Evolutionary conservation across 768 basidiomycete species (phyloP).

Genomic region (Auriscalpium orientale): DNA sequence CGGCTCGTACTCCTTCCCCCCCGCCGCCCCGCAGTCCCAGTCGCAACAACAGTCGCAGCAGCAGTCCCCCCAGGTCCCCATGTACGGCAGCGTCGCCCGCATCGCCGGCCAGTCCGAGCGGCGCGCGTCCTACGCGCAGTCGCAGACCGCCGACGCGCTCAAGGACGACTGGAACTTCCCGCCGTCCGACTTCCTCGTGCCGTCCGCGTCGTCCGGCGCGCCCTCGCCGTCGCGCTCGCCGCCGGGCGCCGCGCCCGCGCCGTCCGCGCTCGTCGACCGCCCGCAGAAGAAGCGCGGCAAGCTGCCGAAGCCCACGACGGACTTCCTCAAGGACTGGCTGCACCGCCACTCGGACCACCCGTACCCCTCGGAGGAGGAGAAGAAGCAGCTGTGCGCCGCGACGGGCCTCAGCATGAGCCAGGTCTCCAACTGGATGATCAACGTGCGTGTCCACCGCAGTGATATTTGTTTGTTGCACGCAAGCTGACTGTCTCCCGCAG

Average conservation of each 20-base stretch:
- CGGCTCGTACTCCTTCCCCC: conserved; percentile 25
- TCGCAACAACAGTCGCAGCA: background rate
- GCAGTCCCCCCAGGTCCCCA: conserved; percentile 30
- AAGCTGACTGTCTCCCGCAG: conserved; percentile 28
- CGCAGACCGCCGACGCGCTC: conserved; percentile 36
- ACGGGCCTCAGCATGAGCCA: conserved; percentile 86
- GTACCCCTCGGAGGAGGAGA: conserved; percentile 86
- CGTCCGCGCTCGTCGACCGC: conserved; percentile 60
- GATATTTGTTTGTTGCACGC: conserved; percentile 11
- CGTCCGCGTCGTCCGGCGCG: conserved; percentile 30
- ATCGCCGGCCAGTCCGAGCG: conserved; percentile 66
- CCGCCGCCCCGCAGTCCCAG: conserved; percentile 31
- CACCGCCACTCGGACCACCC: conserved; percentile 85
- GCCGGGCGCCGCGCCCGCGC: conserved; percentile 31
- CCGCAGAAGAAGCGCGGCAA: conserved; percentile 81
- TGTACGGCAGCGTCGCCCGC: conserved; percentile 62
- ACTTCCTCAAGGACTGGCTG: conserved; percentile 83
- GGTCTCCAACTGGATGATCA: conserved; percentile 93
- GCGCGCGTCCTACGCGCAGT: conserved; percentile 32
- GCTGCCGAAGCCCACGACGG: conserved; percentile 84
- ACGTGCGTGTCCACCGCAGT: conserved; percentile 37
- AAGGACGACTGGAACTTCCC: conserved; percentile 70
- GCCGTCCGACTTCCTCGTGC: conserved; percentile 43
- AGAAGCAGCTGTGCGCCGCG: conserved; percentile 80
- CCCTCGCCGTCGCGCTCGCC: conserved; percentile 48